Evolutionary conservation across 2,329 filamentous ascomycete genomes (phyloP).

Genomic region (Alternaria gansuensis): DNA sequence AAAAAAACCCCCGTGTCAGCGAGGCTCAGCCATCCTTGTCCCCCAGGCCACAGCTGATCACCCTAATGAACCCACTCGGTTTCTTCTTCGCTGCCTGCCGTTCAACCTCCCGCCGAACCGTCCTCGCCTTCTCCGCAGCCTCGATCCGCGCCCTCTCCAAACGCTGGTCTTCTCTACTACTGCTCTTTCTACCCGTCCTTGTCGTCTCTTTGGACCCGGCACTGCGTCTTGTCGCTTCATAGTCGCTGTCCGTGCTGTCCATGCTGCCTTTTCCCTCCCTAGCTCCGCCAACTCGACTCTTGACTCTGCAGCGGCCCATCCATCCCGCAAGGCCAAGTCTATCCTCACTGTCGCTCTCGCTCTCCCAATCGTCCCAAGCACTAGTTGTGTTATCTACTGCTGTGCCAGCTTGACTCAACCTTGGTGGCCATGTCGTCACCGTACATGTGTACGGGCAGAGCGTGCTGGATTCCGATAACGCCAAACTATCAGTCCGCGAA

Average conservation of each 20-base stretch:
- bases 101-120: slow-evolving; percentile 12
- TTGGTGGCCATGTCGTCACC: slow-evolving; percentile 27
- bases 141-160: slow-evolving; percentile 12
- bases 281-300: slow-evolving; percentile 7
- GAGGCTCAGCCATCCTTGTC: slow-evolving; percentile 10
- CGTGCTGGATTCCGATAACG: slow-evolving; percentile 41
- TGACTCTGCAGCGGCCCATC: slow-evolving; percentile 27
- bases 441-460: slow-evolving; percentile 34
- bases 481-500: slow-evolving; percentile 39
- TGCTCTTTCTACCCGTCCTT: slow-evolving; percentile 2
- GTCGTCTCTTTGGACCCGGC: slow-evolving; percentile 2
- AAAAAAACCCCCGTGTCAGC: not conserved
- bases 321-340: slow-evolving; percentile 43
- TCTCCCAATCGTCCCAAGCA: slow-evolving; percentile 52
- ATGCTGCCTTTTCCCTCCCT: slow-evolving; percentile 28
- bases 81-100: slow-evolving; percentile 24
- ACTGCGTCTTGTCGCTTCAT: slow-evolving; percentile 11
- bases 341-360: slow-evolving; percentile 43
- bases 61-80: slow-evolving; percentile 43
- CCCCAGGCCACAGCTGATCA: slow-evolving; percentile 45
- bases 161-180: slow-evolving; percentile 20
- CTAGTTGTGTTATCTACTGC: slow-evolving; percentile 42
- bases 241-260: slow-evolving; percentile 24
- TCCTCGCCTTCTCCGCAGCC: slow-evolving; percentile 8
- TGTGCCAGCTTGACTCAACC: slow-evolving; percentile 35